phyloP scores from a whole-genome alignment of 1,139 yeast genomes.

The Magnusiomyces suaveolens region DNA sequence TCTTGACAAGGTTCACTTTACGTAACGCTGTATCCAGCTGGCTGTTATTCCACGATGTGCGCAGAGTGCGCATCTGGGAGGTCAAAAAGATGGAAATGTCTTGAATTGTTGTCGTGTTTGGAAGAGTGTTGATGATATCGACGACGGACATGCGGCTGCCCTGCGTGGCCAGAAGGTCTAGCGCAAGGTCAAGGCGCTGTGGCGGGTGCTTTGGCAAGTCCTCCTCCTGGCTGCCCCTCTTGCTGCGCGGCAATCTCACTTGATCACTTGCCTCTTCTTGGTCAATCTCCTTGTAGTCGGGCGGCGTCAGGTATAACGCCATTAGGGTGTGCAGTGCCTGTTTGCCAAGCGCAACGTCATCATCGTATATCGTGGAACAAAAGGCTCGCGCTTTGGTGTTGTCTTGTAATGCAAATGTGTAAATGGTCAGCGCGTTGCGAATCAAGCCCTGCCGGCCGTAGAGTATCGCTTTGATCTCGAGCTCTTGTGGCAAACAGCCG shows the following conservation, averaged over 20 bases:
- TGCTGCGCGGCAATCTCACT: background rate
- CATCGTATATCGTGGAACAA: slow-evolving; percentile 45
- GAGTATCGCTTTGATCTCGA: slow-evolving; percentile 47
- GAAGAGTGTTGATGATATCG: slow-evolving; percentile 44
- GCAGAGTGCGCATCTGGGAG: slow-evolving; percentile 38
- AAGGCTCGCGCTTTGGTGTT: slow-evolving; percentile 47
- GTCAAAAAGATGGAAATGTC: slow-evolving; percentile 41
- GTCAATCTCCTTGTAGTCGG: slow-evolving; percentile 15
- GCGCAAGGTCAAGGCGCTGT: slow-evolving; percentile 33
- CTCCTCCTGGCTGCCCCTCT: background rate
- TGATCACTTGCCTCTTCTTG: slow-evolving; percentile 13
- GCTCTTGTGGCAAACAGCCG: slow-evolving; percentile 17
- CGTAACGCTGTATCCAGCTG: slow-evolving; percentile 29
- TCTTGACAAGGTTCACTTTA: slow-evolving; percentile 34
- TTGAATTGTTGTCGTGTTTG: slow-evolving; percentile 40
- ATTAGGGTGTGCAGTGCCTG: slow-evolving; percentile 31
- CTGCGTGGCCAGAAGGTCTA: slow-evolving; percentile 39
- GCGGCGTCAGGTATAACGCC: slow-evolving; percentile 26
- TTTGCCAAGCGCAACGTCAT: slow-evolving; percentile 36
- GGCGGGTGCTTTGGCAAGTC: slow-evolving; percentile 20
- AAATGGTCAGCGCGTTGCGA: slow-evolving; percentile 52
- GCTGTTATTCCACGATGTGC: slow-evolving; percentile 21
- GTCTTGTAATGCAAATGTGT: slow-evolving; percentile 51
- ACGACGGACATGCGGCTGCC: slow-evolving; percentile 48
- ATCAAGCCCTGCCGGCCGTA: slow-evolving; percentile 54